Conservation (phyloP, 352 stramenopile species). For the Stramenopiles sp. region DNA sequence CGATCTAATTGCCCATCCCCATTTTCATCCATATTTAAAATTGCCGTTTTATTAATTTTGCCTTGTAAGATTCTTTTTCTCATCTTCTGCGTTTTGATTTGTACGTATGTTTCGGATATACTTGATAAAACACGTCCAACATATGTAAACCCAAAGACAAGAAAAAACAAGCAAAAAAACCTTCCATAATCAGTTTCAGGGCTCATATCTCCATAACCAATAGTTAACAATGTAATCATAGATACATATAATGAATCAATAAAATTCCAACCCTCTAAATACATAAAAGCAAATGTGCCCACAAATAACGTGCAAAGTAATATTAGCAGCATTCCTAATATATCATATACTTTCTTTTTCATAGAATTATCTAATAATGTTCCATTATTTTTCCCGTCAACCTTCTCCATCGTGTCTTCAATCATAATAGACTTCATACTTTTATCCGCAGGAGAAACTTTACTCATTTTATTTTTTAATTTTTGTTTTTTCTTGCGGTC, state of each 20-base stretch:
- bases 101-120: neutral
- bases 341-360: neutral
- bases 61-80: neutral
- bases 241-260: neutral
- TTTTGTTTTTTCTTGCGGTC: neutral
- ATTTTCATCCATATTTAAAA: slow-evolving; percentile 6
- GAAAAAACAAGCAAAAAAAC: neutral
- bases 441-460: neutral
- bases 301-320: neutral
- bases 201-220: slow-evolving; percentile 2
- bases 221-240: neutral
- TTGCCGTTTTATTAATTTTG: neutral
- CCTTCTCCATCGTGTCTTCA: neutral
- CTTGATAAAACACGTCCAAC: neutral
- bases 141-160: slow-evolving; percentile 3
- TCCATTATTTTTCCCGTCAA: neutral
- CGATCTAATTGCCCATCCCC: neutral
- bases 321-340: neutral
- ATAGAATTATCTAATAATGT: neutral
- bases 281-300: neutral
- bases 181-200: neutral
- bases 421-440: neutral
- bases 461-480: neutral
- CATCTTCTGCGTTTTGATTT: neutral
- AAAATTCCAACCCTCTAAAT: neutral